Evolutionary conservation across 805 yeast species (phyloP).

Genomic region (Isabelozyma heimii): DNA sequence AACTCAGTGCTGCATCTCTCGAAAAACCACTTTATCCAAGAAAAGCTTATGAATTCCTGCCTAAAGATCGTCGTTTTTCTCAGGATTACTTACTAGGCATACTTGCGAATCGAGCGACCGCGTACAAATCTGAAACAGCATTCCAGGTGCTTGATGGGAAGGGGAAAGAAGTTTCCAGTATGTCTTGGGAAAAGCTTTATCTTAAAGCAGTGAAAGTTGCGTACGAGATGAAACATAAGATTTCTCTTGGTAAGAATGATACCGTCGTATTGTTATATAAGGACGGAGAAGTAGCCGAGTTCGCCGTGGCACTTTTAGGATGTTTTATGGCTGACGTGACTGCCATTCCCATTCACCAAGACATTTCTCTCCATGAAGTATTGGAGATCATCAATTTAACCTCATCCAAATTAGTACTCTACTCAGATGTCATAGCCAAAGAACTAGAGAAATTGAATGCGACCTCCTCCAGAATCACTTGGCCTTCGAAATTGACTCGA

Average conservation of each 20-base stretch:
- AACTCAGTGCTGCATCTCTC: slow-evolving; percentile 33
- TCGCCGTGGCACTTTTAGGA: slow-evolving; percentile 81
- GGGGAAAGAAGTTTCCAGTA: slow-evolving; percentile 75
- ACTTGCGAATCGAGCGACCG: slow-evolving; percentile 66
- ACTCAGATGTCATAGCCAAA: slow-evolving; percentile 76
- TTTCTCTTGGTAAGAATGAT: slow-evolving; percentile 75
- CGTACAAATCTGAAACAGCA: slow-evolving; percentile 64
- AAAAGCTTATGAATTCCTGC: slow-evolving; percentile 24
- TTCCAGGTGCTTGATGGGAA: slow-evolving; percentile 67
- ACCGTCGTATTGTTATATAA: slow-evolving; percentile 82
- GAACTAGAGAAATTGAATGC: slow-evolving; percentile 62
- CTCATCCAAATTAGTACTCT: slow-evolving; percentile 71
- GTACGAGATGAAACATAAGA: slow-evolving; percentile 70
- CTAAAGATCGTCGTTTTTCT: slow-evolving; percentile 16
- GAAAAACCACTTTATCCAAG: slow-evolving; percentile 68
- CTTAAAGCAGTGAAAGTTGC: slow-evolving; percentile 84
- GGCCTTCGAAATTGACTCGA: slow-evolving; percentile 74
- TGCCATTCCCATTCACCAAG: slow-evolving; percentile 88
- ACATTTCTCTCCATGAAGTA: slow-evolving; percentile 65
- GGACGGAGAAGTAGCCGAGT: slow-evolving; percentile 80
- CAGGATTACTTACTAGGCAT: slow-evolving; percentile 65
- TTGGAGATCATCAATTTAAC: slow-evolving; percentile 70
- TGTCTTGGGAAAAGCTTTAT: slow-evolving; percentile 89
- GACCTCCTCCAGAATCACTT: slow-evolving; percentile 40
- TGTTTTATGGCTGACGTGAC: slow-evolving; percentile 92